Conservation (phyloP, 1,284 basidiomycete species). For the Dichomitus squalens region DNA sequence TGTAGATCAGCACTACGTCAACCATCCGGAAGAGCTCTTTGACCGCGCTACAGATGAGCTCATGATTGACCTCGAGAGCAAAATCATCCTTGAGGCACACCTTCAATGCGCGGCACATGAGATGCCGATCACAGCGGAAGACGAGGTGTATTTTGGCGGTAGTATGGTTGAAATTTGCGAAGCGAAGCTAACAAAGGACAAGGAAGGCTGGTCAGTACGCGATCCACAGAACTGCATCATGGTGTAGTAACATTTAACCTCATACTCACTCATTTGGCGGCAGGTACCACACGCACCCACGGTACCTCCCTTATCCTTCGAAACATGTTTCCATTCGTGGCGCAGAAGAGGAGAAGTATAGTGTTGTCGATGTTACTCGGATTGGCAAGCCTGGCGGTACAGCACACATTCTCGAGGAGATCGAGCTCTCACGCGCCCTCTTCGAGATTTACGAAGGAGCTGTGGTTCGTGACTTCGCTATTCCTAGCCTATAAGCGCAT, state of each 20-base stretch:
- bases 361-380: slow-evolving; percentile 68
- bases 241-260: background rate
- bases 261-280: background rate
- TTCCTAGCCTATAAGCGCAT: background rate
- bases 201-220: slow-evolving; percentile 66
- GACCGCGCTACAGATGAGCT: slow-evolving; percentile 65
- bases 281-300: slow-evolving; percentile 83
- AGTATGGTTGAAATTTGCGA: slow-evolving; percentile 58
- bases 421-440: slow-evolving; percentile 84
- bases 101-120: slow-evolving; percentile 89
- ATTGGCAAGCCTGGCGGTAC: slow-evolving; percentile 38
- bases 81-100: slow-evolving; percentile 81
- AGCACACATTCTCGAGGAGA: slow-evolving; percentile 74
- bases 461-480: slow-evolving; percentile 48
- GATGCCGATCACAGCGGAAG: slow-evolving; percentile 76
- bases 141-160: slow-evolving; percentile 76
- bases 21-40: slow-evolving; percentile 74
- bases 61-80: slow-evolving; percentile 74
- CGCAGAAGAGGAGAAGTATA: slow-evolving; percentile 78
- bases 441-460: slow-evolving; percentile 87
- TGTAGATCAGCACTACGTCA: slow-evolving; percentile 79
- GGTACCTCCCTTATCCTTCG: slow-evolving; percentile 78
- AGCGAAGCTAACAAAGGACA: slow-evolving; percentile 56
- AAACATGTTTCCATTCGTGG: slow-evolving; percentile 79
- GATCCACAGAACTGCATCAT: background rate